These are phyloP conservation scores for Trichoderma afroharzianum DNA, from an alignment of 2,329 filamentous ascomycete species.

Conservation along the genomic window DNA sequence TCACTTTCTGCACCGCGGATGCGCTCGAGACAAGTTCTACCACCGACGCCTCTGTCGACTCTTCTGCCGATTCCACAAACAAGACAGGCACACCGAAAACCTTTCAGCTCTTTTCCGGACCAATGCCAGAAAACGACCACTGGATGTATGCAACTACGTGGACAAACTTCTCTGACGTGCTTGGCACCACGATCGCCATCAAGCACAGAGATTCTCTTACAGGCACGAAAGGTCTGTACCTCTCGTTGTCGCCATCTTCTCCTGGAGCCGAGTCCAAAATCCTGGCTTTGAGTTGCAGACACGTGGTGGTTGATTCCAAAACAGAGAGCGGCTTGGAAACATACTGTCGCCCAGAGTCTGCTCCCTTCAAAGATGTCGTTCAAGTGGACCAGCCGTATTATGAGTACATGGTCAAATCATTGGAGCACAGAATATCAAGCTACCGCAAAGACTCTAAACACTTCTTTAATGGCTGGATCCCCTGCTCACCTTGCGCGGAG, in stretches of 20 bases:
- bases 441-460: neutral
- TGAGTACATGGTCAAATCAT: neutral
- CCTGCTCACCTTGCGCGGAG: neutral
- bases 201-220: neutral
- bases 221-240: constrained; percentile 4
- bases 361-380: neutral
- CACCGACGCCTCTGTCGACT: neutral
- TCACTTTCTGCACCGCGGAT: neutral
- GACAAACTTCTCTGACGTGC: neutral
- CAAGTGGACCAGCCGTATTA: constrained; percentile 5
- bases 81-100: neutral
- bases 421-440: neutral
- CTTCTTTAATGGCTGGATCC: neutral
- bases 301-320: neutral
- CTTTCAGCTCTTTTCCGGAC: neutral
- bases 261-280: neutral
- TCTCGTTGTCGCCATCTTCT: neutral
- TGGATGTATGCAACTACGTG: neutral
- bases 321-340: neutral
- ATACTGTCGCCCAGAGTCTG: neutral
- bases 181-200: constrained; percentile 1
- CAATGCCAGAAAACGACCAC: neutral
- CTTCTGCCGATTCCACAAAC: neutral
- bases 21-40: neutral
- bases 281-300: constrained; percentile 2